A percentile compares a stretch with the other conserved stretches of the same genome.
Evolutionary conservation across 2,329 filamentous ascomycete species (phyloP).

Genomic region (Penicillium sp.): DNA sequence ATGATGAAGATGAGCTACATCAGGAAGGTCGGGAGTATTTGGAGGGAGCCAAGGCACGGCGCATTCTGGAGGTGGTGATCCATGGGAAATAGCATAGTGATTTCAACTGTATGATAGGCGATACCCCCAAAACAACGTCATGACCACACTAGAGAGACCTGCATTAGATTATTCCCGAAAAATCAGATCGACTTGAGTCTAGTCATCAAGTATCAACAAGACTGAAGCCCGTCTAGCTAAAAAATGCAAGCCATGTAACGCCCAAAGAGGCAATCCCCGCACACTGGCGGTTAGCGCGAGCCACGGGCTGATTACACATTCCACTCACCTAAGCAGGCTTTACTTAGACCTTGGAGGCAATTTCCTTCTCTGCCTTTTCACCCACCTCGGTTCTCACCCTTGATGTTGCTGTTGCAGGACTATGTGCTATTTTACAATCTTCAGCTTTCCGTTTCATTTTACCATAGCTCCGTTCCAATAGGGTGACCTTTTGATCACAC

Average conservation of each 20-base stretch:
- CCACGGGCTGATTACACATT: neutral
- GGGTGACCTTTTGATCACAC: constrained; percentile 10
- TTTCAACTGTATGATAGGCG: neutral
- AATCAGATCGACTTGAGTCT: no score
- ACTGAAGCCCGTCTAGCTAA: no score
- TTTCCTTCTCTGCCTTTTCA: constrained; percentile 9
- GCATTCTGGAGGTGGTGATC: constrained; percentile 36
- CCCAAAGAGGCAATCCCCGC: neutral
- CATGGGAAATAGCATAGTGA: constrained; percentile 3
- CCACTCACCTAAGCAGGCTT: neutral
- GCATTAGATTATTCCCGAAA: no score
- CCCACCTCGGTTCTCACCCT: constrained; percentile 8
- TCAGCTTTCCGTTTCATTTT: constrained; percentile 11
- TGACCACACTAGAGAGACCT: neutral
- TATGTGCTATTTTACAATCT: constrained; percentile 16
- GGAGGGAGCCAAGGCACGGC: constrained; percentile 39
- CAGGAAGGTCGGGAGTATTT: constrained; percentile 43
- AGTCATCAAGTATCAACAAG: no score
- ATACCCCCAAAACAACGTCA: neutral
- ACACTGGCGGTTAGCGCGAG: neutral
- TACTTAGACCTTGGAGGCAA: neutral
- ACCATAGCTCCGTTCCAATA: constrained; percentile 21
- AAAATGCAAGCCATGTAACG: neutral
- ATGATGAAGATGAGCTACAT: constrained; percentile 30
- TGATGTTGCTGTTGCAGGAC: constrained; percentile 14